Conservation (phyloP, 352 stramenopile genomes). For the Phytophthora cactorum region DNA sequence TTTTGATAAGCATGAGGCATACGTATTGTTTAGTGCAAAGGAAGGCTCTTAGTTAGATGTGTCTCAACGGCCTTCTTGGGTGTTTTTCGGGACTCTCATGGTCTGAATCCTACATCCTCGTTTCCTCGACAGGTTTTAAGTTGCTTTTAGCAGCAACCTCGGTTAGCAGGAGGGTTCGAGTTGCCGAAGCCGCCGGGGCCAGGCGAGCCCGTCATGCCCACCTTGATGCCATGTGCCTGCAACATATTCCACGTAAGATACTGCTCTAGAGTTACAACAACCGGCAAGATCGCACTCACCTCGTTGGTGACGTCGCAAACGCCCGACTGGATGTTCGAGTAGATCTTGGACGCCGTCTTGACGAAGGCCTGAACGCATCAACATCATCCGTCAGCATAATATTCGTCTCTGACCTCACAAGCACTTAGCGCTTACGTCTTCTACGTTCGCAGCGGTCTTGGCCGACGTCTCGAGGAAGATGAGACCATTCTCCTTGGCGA, state of each 20-base stretch:
- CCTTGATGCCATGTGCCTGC: slow-evolving; percentile 89
- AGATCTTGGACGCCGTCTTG: slow-evolving; percentile 96
- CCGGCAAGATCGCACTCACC: slow-evolving; percentile 37
- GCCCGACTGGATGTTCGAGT: slow-evolving; percentile 95
- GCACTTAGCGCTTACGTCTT: slow-evolving; percentile 88
- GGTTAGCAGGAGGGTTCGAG: slow-evolving; percentile 67
- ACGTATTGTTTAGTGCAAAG: neutral
- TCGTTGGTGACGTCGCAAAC: slow-evolving; percentile 96
- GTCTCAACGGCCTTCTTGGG: slow-evolving; percentile 2
- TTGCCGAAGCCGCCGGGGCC: slow-evolving; percentile 82
- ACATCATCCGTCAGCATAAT: neutral
- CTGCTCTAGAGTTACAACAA: neutral
- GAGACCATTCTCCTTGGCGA: slow-evolving; percentile 99
- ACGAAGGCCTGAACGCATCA: slow-evolving; percentile 87
- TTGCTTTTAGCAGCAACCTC: slow-evolving; percentile 79
- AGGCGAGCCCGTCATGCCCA: slow-evolving; percentile 86
- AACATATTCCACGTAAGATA: slow-evolving; percentile 6
- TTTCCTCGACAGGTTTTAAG: neutral
- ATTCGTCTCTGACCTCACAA: neutral
- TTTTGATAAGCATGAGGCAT: neutral
- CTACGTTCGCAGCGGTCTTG: slow-evolving; percentile 99
- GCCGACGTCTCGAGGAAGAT: slow-evolving; percentile 99
- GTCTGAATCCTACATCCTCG: slow-evolving; percentile 13
- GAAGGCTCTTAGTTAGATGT: slow-evolving; percentile 2
- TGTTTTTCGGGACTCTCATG: slow-evolving; percentile 1